phyloP scores from a whole-genome alignment of 805 yeast genomes.

The Nakazawaea ishiwadae region DNA sequence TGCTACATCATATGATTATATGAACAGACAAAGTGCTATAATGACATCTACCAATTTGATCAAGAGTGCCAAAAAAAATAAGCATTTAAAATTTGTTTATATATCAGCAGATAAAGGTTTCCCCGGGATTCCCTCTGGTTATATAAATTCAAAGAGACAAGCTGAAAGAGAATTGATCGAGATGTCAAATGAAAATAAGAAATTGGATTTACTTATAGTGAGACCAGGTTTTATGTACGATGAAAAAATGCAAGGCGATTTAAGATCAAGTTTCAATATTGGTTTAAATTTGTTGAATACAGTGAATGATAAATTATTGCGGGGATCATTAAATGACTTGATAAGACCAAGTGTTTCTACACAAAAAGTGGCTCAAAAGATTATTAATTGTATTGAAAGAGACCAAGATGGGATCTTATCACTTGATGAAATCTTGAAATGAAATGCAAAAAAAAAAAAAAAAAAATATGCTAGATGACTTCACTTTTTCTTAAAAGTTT shows the following conservation, averaged over 20 bases:
- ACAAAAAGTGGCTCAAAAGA: constrained; percentile 59
- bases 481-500: constrained; percentile 29
- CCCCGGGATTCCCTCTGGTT: constrained; percentile 65
- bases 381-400: constrained; percentile 29
- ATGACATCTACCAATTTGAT: constrained; percentile 53
- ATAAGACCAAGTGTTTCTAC: constrained; percentile 64
- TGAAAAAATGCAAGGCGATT: constrained; percentile 27
- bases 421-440: constrained; percentile 40
- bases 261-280: constrained; percentile 36
- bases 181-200: constrained; percentile 20
- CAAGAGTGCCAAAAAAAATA: constrained; percentile 11
- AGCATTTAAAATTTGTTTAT: constrained; percentile 47
- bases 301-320: constrained; percentile 37
- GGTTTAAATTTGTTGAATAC: constrained; percentile 38
- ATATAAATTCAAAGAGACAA: constrained; percentile 68
- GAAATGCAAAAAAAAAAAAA: background rate
- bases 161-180: constrained; percentile 62
- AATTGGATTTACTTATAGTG: constrained; percentile 50
- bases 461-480: background rate
- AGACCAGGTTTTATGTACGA: constrained; percentile 88
- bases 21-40: constrained; percentile 69
- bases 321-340: constrained; percentile 40
- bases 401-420: constrained; percentile 55
- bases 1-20: constrained; percentile 49
- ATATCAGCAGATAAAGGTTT: constrained; percentile 75